Percentiles rank a stretch among this genome's conserved stretches.
phyloP scores from a whole-genome alignment of 441 rosid genomes.

The Pelargonium australe region DNA sequence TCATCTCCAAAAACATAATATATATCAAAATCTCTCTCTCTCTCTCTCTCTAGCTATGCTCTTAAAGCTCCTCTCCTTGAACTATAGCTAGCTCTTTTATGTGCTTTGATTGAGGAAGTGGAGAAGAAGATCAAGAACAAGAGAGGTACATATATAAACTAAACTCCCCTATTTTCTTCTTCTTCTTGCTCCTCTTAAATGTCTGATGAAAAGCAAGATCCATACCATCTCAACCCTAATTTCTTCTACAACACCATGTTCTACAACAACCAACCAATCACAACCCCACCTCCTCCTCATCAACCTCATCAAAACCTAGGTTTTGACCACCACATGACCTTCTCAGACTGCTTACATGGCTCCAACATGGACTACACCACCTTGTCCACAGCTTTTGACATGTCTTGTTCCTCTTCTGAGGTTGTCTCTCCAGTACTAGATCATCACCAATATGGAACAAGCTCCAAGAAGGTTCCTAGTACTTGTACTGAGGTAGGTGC shows the following conservation, averaged over 20 bases:
- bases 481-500: no score
- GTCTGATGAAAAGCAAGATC: constrained; percentile 43
- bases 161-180: background rate
- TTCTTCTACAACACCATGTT: constrained; percentile 24
- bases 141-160: background rate
- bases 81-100: no score
- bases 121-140: background rate
- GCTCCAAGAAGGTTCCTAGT: no score
- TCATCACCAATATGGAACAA: no score
- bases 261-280: constrained; percentile 23
- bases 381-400: constrained; percentile 41
- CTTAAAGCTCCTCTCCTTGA: background rate
- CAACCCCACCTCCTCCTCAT: background rate
- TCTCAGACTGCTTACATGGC: constrained; percentile 48
- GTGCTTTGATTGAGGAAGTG: no score
- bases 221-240: constrained; percentile 22
- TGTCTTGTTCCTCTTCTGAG: constrained; percentile 57
- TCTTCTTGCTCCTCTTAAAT: constrained; percentile 20
- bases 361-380: constrained; percentile 37
- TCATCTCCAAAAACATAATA: background rate
- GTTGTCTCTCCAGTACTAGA: constrained; percentile 25
- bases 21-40: background rate
- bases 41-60: background rate
- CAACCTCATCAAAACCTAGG: background rate
- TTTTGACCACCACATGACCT: constrained; percentile 33